These are phyloP conservation scores for Rhodamnia argentea DNA, from an alignment of 345 rosid genomes.

Conservation along the genomic window DNA sequence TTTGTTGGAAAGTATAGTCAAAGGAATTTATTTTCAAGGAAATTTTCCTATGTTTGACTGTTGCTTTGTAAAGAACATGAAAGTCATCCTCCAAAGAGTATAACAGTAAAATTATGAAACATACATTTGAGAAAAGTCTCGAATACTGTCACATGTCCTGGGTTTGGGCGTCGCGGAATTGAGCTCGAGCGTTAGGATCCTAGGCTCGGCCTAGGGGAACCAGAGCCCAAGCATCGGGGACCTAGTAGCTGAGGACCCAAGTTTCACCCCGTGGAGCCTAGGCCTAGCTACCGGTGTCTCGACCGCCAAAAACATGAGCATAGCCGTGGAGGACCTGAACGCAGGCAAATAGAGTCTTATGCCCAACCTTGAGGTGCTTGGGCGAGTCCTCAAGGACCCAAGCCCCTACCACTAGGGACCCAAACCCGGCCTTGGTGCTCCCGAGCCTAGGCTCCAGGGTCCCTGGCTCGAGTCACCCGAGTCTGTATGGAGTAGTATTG, in stretches of 20 bases:
- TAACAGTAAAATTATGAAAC: not conserved
- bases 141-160: not conserved
- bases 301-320: not conserved
- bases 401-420: rapidly evolving
- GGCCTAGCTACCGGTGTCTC: not conserved
- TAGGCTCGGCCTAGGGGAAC: rapidly evolving
- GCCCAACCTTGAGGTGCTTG: not conserved
- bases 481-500: not conserved
- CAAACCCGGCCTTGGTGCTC: not conserved
- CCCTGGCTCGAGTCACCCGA: not conserved
- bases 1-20: not conserved
- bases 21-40: not conserved
- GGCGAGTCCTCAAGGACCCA: not conserved
- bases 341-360: not conserved
- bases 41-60: not conserved
- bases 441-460: not conserved
- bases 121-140: not conserved
- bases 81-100: not conserved
- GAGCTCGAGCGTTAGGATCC: not conserved
- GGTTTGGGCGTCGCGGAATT: not conserved
- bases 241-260: not conserved
- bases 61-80: not conserved
- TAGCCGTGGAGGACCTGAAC: not conserved
- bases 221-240: not conserved
- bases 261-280: not conserved